Evolutionary conservation across 179 eudicot genomes (phyloP).

Genomic region (Spinacia oleracea): DNA sequence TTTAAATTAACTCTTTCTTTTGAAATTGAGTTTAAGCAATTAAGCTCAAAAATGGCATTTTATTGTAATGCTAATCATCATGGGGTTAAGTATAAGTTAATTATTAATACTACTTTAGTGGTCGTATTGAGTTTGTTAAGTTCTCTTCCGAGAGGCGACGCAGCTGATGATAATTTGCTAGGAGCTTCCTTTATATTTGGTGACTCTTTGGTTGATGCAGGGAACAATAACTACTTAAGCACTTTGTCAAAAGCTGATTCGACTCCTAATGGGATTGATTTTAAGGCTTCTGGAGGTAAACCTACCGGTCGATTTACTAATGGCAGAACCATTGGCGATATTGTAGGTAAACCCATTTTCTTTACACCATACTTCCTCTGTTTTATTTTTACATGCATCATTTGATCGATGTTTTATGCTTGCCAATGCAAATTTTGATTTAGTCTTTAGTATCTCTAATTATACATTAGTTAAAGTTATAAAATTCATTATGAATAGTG

Average conservation of each 20-base stretch:
- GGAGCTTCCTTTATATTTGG: constrained; percentile 93
- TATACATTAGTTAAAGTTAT: too few species aligned
- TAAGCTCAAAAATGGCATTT: constrained; percentile 21
- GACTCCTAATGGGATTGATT: constrained; percentile 88
- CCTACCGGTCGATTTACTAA: constrained; percentile 94
- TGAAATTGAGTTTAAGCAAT: background rate
- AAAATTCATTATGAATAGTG: too few species aligned
- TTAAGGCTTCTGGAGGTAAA: constrained; percentile 65
- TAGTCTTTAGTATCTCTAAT: too few species aligned
- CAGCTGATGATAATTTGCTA: constrained; percentile 28
- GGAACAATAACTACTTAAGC: constrained; percentile 73
- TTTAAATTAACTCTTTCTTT: background rate
- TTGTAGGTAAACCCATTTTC: constrained; percentile 66
- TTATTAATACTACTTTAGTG: constrained; percentile 23
- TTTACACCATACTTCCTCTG: too few species aligned
- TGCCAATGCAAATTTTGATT: too few species aligned
- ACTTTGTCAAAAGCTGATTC: constrained; percentile 74
- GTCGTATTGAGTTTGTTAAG: constrained; percentile 29
- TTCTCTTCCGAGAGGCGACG: background rate
- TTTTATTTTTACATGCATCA: too few species aligned
- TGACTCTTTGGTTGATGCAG: constrained; percentile 90
- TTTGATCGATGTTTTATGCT: too few species aligned
- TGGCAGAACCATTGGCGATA: constrained; percentile 90
- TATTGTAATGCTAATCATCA: background rate
- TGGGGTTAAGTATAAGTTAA: background rate